Evolutionary conservation across 768 basidiomycete genomes (phyloP).

Genomic region (Phylloporus scabripes): DNA sequence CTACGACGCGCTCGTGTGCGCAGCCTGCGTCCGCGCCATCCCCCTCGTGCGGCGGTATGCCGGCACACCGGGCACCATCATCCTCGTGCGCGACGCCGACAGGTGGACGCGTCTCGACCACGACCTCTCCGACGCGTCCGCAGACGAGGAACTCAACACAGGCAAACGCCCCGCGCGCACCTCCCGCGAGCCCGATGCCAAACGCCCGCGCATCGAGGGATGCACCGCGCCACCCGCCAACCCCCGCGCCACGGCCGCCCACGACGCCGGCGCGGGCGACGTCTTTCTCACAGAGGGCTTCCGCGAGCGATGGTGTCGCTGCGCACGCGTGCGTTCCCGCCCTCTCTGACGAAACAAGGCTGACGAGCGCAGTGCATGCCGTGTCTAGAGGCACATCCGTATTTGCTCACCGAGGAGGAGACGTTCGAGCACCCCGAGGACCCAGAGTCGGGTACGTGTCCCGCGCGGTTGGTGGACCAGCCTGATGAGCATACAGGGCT

Average conservation of each 20-base stretch:
- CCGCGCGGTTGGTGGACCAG: neutral
- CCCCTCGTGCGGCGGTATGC: slow-evolving; percentile 54
- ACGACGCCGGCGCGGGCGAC: slow-evolving; percentile 56
- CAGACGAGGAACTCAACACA: neutral
- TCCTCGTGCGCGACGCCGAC: slow-evolving; percentile 51
- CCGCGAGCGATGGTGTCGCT: slow-evolving; percentile 76
- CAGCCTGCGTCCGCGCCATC: slow-evolving; percentile 55
- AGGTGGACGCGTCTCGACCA: slow-evolving; percentile 40
- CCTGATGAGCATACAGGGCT: slow-evolving; percentile 40
- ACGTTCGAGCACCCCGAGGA: slow-evolving; percentile 81
- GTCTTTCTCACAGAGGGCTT: slow-evolving; percentile 71
- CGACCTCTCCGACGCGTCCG: too few relatives aligned
- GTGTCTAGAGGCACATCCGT: too few relatives aligned
- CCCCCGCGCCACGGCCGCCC: slow-evolving; percentile 40
- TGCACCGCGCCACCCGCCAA: slow-evolving; percentile 52
- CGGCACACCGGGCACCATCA: slow-evolving; percentile 60
- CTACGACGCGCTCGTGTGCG: slow-evolving; percentile 76
- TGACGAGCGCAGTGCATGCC: too few relatives aligned
- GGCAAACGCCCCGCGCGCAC: slow-evolving; percentile 42
- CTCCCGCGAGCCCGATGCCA: slow-evolving; percentile 35
- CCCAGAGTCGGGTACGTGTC: slow-evolving; percentile 65
- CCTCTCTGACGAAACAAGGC: too few relatives aligned
- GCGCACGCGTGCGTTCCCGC: slow-evolving; percentile 44
- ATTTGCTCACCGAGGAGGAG: slow-evolving; percentile 31
- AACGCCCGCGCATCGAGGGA: slow-evolving; percentile 38